These are phyloP conservation scores for Alnus rubra DNA, from an alignment of 306 rosid species.

Conservation along the genomic window DNA sequence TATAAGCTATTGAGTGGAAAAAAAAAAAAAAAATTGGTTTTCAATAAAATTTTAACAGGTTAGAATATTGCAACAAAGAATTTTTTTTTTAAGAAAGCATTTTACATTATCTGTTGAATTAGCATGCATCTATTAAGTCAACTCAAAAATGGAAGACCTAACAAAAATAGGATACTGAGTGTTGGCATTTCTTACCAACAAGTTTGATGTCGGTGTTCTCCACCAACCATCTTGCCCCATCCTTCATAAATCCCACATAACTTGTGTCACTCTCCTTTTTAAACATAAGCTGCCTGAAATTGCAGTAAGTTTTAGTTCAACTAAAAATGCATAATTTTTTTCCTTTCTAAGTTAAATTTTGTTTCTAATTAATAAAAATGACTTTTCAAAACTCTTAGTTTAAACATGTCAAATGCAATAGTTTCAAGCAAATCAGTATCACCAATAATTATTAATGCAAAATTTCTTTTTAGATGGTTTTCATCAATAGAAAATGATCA, in stretches of 20 bases:
- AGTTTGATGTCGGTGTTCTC: slow-evolving; percentile 90
- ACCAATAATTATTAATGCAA: neutral
- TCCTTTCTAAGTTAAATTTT: neutral
- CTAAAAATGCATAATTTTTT: neutral
- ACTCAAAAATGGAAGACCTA: neutral
- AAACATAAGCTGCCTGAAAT: slow-evolving; percentile 79
- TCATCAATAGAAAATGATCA: slow-evolving; percentile 3
- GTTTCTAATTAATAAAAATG: neutral
- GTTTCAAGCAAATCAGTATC: neutral
- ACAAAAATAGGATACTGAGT: neutral
- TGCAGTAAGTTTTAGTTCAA: slow-evolving; percentile 29
- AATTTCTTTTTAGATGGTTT: neutral
- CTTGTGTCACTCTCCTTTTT: slow-evolving; percentile 64
- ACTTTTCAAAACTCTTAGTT: neutral
- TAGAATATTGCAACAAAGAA: neutral
- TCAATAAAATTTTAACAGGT: neutral
- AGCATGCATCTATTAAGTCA: neutral
- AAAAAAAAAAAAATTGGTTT: too few relatives aligned
- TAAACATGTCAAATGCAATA: neutral
- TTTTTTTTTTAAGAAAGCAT: neutral
- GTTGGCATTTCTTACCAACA: slow-evolving; percentile 51
- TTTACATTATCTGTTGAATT: neutral
- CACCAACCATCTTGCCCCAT: slow-evolving; percentile 91
- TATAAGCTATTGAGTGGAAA: neutral
- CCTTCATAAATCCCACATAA: slow-evolving; percentile 72